Evolutionary conservation across 2,329 filamentous ascomycete genomes (phyloP), one percentile per base, ranked within the genome.

Genomic region (Pezicula rhizophila): DNA sequence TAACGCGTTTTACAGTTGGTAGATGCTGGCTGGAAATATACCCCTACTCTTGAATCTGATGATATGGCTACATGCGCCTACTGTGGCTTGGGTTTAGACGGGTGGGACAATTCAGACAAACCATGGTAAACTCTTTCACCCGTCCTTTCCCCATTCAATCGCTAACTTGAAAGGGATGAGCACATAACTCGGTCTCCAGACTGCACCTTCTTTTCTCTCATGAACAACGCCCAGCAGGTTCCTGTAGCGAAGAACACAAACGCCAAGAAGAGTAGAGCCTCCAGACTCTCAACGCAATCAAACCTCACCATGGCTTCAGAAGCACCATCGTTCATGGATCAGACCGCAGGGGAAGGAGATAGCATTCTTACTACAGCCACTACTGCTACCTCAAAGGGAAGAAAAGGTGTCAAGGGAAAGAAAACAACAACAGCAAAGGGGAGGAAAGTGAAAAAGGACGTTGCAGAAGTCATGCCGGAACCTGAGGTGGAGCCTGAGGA

Each of bases 21-120:
- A 31, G 88, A 92, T 56, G 88, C 89, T 25, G 93, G 93, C 10
- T 99, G 92, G 91, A 90, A 87, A 64, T 96, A 91, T 68, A 95
- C 90, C 20, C 91, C 93, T 0, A 88, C 82, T 5, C 71, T 80
- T 39, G 89, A 92, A 39, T 89, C 84, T 11, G 85, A 93, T 56
- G 93, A 99, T 66, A 88, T 92, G 70, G 88, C 89, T 8, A 93
- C 87, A 10, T 99, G 93, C 65, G 78, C 87, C 25, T 96, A 97
- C 69, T 99, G 93, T 70, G 82, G 87, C 49, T 71, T 97, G 14
- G 89, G 86, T 10, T 77, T 99, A 10, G 92, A 97, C 66, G 90
- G 90, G 6, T 99, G 95, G 93, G 93, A 97, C 64, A 85, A 86
- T 1, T 84, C 85, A 51, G 93, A 99, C 66, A 89, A 95, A 64